Evolutionary conservation across 768 basidiomycete genomes (phyloP).

Genomic region (Russula sp.): DNA sequence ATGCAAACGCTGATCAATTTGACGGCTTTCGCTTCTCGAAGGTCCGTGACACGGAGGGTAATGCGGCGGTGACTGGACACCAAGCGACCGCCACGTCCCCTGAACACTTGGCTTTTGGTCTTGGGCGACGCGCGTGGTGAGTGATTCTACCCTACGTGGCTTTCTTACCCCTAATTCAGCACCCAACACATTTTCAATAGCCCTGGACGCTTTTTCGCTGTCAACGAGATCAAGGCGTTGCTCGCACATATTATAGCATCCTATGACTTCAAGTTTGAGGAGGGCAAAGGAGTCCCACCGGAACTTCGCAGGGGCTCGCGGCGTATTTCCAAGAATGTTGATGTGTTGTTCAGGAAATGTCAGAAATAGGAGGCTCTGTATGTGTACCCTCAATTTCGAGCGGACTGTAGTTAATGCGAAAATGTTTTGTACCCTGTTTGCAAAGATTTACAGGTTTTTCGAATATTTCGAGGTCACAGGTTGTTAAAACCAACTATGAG

Average conservation of each 20-base stretch:
- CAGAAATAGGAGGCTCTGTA: background rate
- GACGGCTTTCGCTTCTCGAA: slow-evolving; percentile 36
- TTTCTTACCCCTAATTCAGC: background rate
- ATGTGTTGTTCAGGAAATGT: slow-evolving; percentile 23
- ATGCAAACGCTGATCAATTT: slow-evolving; percentile 36
- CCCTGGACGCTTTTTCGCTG: slow-evolving; percentile 26
- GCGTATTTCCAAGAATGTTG: slow-evolving; percentile 1
- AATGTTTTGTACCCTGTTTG: no score
- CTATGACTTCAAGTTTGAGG: slow-evolving; percentile 24
- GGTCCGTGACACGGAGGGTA: slow-evolving; percentile 15
- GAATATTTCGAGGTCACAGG: no score
- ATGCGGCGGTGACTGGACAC: slow-evolving; percentile 11
- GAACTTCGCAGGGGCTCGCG: background rate
- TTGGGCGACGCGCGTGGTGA: slow-evolving; percentile 25
- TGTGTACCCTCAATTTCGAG: no score
- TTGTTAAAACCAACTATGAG: no score
- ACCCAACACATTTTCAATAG: slow-evolving; percentile 23
- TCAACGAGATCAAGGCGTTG: slow-evolving; percentile 23
- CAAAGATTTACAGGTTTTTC: no score
- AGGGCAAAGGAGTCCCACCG: slow-evolving; percentile 10
- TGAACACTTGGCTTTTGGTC: slow-evolving; percentile 30
- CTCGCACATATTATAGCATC: slow-evolving; percentile 23
- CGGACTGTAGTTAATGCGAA: no score
- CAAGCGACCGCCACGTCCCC: slow-evolving; percentile 26
- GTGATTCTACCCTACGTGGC: background rate